Evolutionary conservation across 257 asterid genomes (phyloP).

Genomic region (Fraxinus quadrangulata): DNA sequence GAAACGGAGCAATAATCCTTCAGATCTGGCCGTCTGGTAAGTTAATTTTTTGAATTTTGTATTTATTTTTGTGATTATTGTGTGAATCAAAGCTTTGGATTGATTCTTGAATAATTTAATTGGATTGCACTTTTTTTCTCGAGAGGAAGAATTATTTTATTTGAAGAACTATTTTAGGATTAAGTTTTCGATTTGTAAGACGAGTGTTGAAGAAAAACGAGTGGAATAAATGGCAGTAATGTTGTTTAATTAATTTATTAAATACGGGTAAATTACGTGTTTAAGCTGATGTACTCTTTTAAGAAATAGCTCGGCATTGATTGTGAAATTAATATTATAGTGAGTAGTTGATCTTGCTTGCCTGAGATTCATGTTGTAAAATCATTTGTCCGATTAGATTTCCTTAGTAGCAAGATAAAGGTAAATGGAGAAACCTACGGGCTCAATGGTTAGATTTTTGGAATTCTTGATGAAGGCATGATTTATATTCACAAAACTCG

Average conservation of each 20-base stretch:
- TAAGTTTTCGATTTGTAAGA: constrained; percentile 5
- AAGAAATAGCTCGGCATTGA: constrained; percentile 8
- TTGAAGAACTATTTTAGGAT: constrained; percentile 13
- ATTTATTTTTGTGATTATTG: not conserved
- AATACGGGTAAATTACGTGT: constrained; percentile 22
- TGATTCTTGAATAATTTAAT: constrained; percentile 20
- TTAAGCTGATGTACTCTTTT: constrained; percentile 17
- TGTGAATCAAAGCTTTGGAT: not conserved
- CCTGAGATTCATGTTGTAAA: constrained; percentile 9
- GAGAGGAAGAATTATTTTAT: not conserved
- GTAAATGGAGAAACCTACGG: not conserved
- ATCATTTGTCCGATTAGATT: not conserved
- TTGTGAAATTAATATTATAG: constrained; percentile 6
- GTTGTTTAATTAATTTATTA: constrained; percentile 6
- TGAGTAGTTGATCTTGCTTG: constrained; percentile 19
- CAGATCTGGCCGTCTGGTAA: constrained; percentile 78
- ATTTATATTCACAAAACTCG: not conserved
- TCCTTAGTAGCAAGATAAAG: not conserved
- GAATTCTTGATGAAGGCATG: not conserved
- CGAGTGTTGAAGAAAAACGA: constrained; percentile 18
- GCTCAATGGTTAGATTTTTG: not conserved
- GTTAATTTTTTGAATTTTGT: constrained; percentile 30
- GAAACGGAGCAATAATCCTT: constrained; percentile 27
- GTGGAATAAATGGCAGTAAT: constrained; percentile 3
- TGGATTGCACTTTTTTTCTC: not conserved